Conservation (phyloP, 352 stramenopile species). For the Phytophthora pluvialis region DNA sequence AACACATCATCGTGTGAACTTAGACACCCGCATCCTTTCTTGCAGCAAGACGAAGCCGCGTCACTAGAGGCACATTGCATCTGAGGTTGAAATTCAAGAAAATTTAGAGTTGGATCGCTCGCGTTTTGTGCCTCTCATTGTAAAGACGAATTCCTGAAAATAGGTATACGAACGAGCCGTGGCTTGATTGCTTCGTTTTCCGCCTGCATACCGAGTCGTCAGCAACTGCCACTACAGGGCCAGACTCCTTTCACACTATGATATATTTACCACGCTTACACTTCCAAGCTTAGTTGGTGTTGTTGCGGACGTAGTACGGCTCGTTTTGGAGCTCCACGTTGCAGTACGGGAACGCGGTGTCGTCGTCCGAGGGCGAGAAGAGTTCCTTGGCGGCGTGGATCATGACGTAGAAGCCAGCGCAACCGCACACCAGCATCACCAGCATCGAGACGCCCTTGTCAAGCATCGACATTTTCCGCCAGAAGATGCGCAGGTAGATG, state of each 20-base stretch:
- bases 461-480: constrained; percentile 46
- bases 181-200: no score
- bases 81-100: constrained; percentile 4
- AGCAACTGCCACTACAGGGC: neutral
- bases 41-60: neutral
- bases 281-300: constrained; percentile 24
- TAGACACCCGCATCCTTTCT: neutral
- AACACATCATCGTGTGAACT: no score
- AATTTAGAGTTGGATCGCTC: neutral
- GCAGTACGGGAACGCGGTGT: constrained; percentile 30
- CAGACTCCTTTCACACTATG: constrained; percentile 12
- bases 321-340: constrained; percentile 24
- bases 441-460: constrained; percentile 53
- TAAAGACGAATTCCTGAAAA: no score
- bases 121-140: neutral
- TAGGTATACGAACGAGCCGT: no score
- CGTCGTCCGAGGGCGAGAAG: constrained; percentile 48
- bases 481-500: constrained; percentile 35
- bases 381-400: constrained; percentile 55
- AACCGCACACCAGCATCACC: constrained; percentile 50
- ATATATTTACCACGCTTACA: constrained; percentile 11
- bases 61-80: constrained; percentile 1
- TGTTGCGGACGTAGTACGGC: constrained; percentile 29
- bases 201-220: no score
- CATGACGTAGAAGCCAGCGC: constrained; percentile 58